These are phyloP conservation scores for Eimeria acervulina DNA, from an alignment of 169 alveolate species.

Conservation along the genomic window DNA sequence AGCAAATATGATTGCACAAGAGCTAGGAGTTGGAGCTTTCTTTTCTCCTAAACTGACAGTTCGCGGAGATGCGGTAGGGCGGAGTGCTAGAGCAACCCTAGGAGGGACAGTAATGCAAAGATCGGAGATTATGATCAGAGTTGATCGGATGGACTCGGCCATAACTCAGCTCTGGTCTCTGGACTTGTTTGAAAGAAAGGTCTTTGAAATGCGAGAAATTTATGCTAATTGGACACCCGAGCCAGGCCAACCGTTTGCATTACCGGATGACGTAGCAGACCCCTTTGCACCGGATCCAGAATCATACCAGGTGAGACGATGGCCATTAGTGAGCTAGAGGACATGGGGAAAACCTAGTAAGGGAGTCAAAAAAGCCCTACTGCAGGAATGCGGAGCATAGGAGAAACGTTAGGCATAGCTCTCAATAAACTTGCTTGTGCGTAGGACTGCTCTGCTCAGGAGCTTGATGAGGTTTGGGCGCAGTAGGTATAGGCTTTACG, in stretches of 20 bases:
- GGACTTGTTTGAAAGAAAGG: slow-evolving; percentile 81
- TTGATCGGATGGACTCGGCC: slow-evolving; percentile 80
- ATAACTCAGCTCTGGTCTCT: slow-evolving; percentile 80
- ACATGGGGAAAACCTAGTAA: neutral
- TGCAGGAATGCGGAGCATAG: neutral
- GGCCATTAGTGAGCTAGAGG: neutral
- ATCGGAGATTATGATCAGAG: slow-evolving; percentile 80
- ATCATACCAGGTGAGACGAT: slow-evolving; percentile 73
- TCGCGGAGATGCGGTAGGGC: slow-evolving; percentile 62
- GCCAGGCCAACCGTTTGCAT: slow-evolving; percentile 28
- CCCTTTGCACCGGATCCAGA: slow-evolving; percentile 84
- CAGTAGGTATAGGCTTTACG: neutral
- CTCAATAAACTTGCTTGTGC: neutral
- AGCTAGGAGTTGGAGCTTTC: slow-evolving; percentile 80
- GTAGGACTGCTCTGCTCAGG: neutral
- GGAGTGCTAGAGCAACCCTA: slow-evolving; percentile 60
- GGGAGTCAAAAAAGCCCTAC: neutral
- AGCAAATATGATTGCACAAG: slow-evolving; percentile 84
- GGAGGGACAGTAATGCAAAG: slow-evolving; percentile 82
- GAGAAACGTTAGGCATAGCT: neutral
- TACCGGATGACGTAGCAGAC: slow-evolving; percentile 61
- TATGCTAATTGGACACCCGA: slow-evolving; percentile 60
- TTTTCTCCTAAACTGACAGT: slow-evolving; percentile 82
- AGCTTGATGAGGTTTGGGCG: neutral
- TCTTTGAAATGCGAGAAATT: slow-evolving; percentile 82